Evolutionary conservation across 306 rosid species (phyloP).

Genomic region (Cucurbita pepo): DNA sequence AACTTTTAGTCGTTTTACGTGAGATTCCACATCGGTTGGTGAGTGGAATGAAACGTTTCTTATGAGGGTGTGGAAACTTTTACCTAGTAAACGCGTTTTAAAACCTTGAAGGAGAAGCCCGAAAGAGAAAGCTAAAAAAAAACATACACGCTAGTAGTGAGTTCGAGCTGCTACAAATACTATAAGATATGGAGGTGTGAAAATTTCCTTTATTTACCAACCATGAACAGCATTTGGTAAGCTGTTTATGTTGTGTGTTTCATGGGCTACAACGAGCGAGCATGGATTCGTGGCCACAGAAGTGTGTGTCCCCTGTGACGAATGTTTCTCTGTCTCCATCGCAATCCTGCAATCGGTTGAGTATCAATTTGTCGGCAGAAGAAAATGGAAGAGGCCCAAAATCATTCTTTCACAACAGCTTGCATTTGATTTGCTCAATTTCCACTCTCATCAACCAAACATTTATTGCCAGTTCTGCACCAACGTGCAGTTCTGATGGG

Average conservation of each 20-base stretch:
- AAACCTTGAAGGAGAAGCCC: too few species aligned
- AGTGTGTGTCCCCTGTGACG: not conserved
- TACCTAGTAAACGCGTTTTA: too few species aligned
- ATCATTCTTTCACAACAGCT: not conserved
- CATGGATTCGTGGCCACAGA: not conserved
- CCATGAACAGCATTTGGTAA: not conserved
- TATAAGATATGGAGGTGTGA: too few species aligned
- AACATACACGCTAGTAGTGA: too few species aligned
- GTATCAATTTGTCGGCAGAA: not conserved
- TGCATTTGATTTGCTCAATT: not conserved
- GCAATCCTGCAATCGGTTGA: not conserved
- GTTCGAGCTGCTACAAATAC: too few species aligned
- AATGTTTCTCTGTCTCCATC: not conserved
- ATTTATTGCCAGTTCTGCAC: not conserved
- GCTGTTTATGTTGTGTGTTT: not conserved
- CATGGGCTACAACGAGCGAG: not conserved
- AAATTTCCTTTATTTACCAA: too few species aligned
- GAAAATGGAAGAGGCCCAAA: not conserved
- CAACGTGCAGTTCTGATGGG: not conserved
- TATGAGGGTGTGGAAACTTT: too few species aligned
- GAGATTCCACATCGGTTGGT: too few species aligned
- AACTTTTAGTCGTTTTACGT: too few species aligned
- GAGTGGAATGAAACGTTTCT: too few species aligned
- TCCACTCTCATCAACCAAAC: not conserved
- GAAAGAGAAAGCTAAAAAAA: too few species aligned